Conservation (phyloP, 2,329 filamentous ascomycete genomes). For the Hypoxylon sp. region DNA sequence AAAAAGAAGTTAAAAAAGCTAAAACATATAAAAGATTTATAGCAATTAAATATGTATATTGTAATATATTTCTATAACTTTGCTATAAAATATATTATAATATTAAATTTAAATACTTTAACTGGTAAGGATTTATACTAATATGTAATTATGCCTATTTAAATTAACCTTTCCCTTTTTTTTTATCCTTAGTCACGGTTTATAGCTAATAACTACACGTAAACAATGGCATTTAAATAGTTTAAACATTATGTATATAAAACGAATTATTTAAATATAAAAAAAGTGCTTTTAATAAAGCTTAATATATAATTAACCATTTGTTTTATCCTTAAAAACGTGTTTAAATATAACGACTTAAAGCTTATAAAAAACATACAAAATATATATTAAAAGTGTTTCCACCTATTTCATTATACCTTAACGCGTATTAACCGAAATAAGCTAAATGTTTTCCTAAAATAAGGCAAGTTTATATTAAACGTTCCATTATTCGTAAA, state of each 20-base stretch:
- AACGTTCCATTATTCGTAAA: not conserved
- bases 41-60: not conserved
- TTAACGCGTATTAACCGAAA: not conserved
- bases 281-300: not conserved
- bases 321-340: not conserved
- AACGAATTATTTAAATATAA: not conserved
- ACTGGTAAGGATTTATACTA: not conserved
- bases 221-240: not conserved
- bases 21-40: not conserved
- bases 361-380: not conserved
- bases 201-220: no score
- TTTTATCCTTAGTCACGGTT: not conserved
- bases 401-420: not conserved
- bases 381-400: not conserved
- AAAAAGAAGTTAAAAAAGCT: no score
- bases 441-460: not conserved
- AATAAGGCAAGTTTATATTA: not conserved
- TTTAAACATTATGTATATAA: not conserved
- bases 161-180: not conserved
- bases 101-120: not conserved
- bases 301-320: conserved; percentile 4
- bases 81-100: not conserved
- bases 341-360: not conserved
- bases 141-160: not conserved
- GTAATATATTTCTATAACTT: not conserved